Percentiles rank a stretch among this genome's conserved stretches.
Evolutionary conservation across 1,284 basidiomycete genomes (phyloP).

Genomic region (Amylostereum areolatum): DNA sequence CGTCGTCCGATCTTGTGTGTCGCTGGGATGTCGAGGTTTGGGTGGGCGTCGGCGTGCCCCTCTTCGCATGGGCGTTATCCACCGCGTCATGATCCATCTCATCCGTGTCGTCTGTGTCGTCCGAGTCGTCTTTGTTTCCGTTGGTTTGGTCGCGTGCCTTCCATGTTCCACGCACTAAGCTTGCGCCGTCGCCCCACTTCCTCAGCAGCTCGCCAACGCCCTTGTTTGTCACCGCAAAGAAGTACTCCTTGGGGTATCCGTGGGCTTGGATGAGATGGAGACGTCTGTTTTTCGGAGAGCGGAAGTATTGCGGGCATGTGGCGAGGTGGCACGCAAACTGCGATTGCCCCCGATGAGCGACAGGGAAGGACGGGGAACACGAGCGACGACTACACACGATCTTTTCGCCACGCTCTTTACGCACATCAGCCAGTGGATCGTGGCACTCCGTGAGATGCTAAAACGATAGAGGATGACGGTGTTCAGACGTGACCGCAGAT

Average conservation of each 20-base stretch:
- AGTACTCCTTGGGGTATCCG: conserved; percentile 80
- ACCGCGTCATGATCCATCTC: conserved; percentile 25
- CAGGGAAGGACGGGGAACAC: background rate
- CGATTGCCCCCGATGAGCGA: background rate
- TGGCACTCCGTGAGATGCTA: conserved; percentile 88
- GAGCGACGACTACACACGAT: conserved; percentile 55
- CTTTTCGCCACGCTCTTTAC: conserved; percentile 80
- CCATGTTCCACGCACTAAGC: conserved; percentile 68
- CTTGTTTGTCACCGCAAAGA: conserved; percentile 85
- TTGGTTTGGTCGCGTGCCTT: conserved; percentile 36
- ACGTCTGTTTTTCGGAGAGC: conserved; percentile 71
- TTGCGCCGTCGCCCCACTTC: conserved; percentile 76
- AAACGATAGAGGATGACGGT: conserved; percentile 4
- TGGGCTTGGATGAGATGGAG: conserved; percentile 83
- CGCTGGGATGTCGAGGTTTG: background rate
- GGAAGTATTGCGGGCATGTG: conserved; percentile 61
- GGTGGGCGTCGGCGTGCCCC: background rate
- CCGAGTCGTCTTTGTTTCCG: conserved; percentile 12
- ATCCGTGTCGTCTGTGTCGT: conserved; percentile 19
- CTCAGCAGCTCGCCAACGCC: conserved; percentile 73
- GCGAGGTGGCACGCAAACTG: conserved; percentile 81
- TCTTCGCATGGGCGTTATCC: conserved; percentile 17
- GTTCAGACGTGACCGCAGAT: background rate
- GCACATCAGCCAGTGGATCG: conserved; percentile 69
- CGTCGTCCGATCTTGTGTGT: conserved; percentile 13